Evolutionary conservation across 2,329 filamentous ascomycete species (phyloP).

Genomic region (Fusarium beomiforme): DNA sequence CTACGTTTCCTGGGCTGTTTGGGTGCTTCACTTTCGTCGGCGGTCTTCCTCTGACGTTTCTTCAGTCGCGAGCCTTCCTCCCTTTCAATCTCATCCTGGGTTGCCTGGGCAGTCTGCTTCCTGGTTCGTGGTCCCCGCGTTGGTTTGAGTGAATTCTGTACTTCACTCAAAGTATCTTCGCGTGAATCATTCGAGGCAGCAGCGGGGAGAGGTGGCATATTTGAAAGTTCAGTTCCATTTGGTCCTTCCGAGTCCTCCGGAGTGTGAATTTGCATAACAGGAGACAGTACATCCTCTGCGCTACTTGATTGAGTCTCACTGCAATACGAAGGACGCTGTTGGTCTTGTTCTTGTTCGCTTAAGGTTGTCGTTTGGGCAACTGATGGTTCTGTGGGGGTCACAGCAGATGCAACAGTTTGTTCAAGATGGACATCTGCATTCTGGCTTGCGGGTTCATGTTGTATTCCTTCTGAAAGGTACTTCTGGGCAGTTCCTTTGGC

Average conservation of each 20-base stretch:
- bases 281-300: background rate
- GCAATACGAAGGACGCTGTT: background rate
- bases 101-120: slow-evolving; percentile 17
- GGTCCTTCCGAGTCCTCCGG: slow-evolving; percentile 24
- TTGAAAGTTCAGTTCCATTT: slow-evolving; percentile 24
- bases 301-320: background rate
- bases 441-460: background rate
- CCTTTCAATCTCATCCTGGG: slow-evolving; percentile 23
- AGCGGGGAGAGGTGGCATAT: slow-evolving; percentile 14
- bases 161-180: slow-evolving; percentile 12
- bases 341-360: slow-evolving; percentile 13
- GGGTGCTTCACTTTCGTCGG: slow-evolving; percentile 31
- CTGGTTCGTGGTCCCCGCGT: slow-evolving; percentile 33
- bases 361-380: slow-evolving; percentile 2
- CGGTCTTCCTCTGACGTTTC: slow-evolving; percentile 48
- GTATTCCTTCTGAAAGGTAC: background rate
- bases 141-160: slow-evolving; percentile 8
- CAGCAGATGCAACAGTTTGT: background rate
- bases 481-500: background rate
- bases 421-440: background rate
- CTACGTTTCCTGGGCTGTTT: slow-evolving; percentile 44
- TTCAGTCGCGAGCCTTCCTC: slow-evolving; percentile 41
- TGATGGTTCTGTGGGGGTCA: background rate
- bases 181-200: slow-evolving; percentile 14
- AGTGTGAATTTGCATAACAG: slow-evolving; percentile 20